phyloP scores from a whole-genome alignment of 2,329 filamentous ascomycete genomes.

The Botryosphaeria agaves region DNA sequence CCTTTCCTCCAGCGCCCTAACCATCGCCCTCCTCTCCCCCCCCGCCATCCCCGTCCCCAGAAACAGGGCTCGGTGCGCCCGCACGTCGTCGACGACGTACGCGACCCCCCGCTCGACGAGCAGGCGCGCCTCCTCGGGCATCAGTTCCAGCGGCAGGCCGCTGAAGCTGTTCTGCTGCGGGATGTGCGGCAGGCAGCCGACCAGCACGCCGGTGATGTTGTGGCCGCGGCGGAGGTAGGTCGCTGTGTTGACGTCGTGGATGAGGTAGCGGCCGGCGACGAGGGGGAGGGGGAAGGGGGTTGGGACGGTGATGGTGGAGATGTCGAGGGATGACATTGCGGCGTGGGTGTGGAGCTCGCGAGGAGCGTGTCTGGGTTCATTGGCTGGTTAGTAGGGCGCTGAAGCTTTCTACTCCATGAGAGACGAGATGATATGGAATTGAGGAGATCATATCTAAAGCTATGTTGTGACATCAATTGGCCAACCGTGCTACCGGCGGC shows the following conservation, averaged over 20 bases:
- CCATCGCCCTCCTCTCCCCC: slow-evolving; percentile 43
- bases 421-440: slow-evolving; percentile 36
- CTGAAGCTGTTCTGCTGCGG: slow-evolving; percentile 92
- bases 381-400: slow-evolving; percentile 1
- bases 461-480: not conserved
- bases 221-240: slow-evolving; percentile 62
- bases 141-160: slow-evolving; percentile 73
- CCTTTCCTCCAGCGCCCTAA: slow-evolving; percentile 37
- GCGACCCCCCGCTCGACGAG: slow-evolving; percentile 62
- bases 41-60: slow-evolving; percentile 34
- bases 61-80: slow-evolving; percentile 50
- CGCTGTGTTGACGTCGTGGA: slow-evolving; percentile 75
- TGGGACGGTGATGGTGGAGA: slow-evolving; percentile 17
- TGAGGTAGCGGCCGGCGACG: slow-evolving; percentile 64
- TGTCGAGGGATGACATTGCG: slow-evolving; percentile 4
- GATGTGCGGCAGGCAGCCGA: slow-evolving; percentile 77
- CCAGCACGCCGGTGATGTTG: slow-evolving; percentile 71
- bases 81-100: slow-evolving; percentile 64
- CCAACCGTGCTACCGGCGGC: slow-evolving; percentile 12
- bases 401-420: slow-evolving; percentile 1
- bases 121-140: slow-evolving; percentile 74
- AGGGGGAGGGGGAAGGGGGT: slow-evolving; percentile 63
- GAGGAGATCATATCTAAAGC: slow-evolving; percentile 9
- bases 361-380: too few species aligned
- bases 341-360: slow-evolving; percentile 1